phyloP scores from a whole-genome alignment of 2,329 filamentous ascomycete genomes.

The Penicillium rolfsii region DNA sequence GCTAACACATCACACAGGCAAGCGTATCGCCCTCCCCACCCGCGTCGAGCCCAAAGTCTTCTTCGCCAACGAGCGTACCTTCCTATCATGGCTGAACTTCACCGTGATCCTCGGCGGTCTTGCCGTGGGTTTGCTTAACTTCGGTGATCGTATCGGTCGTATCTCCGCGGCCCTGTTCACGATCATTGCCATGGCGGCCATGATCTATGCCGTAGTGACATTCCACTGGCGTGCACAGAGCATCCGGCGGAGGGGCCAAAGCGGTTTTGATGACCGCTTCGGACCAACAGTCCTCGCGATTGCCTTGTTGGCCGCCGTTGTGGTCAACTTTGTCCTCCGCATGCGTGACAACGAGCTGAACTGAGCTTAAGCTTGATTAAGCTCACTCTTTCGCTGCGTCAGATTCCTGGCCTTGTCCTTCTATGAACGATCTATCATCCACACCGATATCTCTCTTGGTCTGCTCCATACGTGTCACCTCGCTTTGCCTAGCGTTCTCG shows the following conservation, averaged over 20 bases:
- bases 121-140: conserved; percentile 96
- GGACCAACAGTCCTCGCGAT: conserved; percentile 89
- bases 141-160: conserved; percentile 90
- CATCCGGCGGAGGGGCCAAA: conserved; percentile 87
- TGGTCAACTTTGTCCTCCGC: conserved; percentile 92
- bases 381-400: neutral
- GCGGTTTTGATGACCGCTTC: conserved; percentile 94
- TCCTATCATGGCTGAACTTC: conserved; percentile 99
- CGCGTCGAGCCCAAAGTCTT: conserved; percentile 99
- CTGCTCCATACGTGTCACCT: neutral
- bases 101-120: conserved; percentile 97
- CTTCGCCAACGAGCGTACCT: conserved; percentile 99
- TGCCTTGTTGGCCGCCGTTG: conserved; percentile 82
- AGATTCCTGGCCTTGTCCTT: neutral
- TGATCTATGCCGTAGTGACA: conserved; percentile 91
- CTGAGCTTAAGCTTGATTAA: conserved; percentile 8
- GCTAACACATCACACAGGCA: conserved; percentile 64
- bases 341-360: conserved; percentile 36
- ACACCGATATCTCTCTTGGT: neutral
- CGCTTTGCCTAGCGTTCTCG: conserved; percentile 4
- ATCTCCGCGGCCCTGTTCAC: conserved; percentile 95
- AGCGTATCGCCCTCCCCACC: conserved; percentile 95
- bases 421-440: neutral
- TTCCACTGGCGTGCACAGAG: conserved; percentile 97
- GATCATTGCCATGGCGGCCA: conserved; percentile 87